A percentile compares a stretch with the other conserved stretches of the same genome.
Conservation (phyloP, 140 eudicot species). For the Anethum foeniculum region DNA sequence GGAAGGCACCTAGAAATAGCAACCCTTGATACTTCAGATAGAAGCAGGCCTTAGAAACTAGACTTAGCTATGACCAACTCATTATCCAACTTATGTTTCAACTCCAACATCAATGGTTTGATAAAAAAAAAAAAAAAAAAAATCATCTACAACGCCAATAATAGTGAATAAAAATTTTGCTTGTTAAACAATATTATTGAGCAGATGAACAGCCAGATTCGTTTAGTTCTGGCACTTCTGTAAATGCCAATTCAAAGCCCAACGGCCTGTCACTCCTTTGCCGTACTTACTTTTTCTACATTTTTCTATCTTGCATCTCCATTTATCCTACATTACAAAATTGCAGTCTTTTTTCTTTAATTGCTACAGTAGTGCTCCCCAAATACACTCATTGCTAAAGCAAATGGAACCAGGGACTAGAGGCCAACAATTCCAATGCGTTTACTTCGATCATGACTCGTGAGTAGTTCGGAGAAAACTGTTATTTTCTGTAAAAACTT, state of each 20-base stretch:
- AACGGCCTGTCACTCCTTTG: neutral
- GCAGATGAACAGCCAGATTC: neutral
- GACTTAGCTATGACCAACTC: neutral
- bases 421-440: neutral
- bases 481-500: too few relatives aligned
- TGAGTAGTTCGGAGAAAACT: neutral
- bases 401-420: too few relatives aligned
- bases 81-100: neutral
- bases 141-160: too few relatives aligned
- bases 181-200: neutral
- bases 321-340: neutral
- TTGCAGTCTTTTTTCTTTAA: neutral
- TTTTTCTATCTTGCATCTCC: neutral
- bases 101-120: neutral
- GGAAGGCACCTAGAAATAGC: neutral
- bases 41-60: neutral
- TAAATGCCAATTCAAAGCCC: neutral
- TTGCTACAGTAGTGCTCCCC: neutral
- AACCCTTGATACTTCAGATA: slow-evolving; percentile 8
- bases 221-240: neutral
- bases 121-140: too few relatives aligned
- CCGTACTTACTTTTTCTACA: neutral
- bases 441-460: too few relatives aligned
- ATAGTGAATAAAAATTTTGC: neutral
- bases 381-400: neutral